Conservation (phyloP, 2,329 filamentous ascomycete species). For the Amphichorda felina region DNA sequence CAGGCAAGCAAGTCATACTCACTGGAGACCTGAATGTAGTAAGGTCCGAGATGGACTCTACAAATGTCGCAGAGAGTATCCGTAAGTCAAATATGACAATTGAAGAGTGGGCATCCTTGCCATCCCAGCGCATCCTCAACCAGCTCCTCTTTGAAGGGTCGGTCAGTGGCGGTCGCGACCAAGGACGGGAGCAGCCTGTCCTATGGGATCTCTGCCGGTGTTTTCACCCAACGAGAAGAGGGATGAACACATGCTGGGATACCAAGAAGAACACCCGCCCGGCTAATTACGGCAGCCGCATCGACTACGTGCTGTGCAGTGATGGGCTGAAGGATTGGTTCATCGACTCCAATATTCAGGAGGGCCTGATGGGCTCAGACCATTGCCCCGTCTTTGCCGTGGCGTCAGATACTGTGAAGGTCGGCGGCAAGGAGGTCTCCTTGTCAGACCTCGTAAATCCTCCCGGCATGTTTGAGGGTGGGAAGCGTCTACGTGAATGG, state of each 20-base stretch:
- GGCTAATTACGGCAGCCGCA: slow-evolving; percentile 83
- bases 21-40: slow-evolving; percentile 83
- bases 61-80: slow-evolving; percentile 59
- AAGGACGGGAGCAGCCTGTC: slow-evolving; percentile 57
- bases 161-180: slow-evolving; percentile 54
- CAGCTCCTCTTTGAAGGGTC: slow-evolving; percentile 68
- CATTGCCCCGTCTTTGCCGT: slow-evolving; percentile 87
- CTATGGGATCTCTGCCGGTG: slow-evolving; percentile 75
- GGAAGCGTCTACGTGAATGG: slow-evolving; percentile 55
- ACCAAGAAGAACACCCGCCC: slow-evolving; percentile 92
- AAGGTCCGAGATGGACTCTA: slow-evolving; percentile 60
- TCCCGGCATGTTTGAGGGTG: slow-evolving; percentile 55
- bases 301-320: slow-evolving; percentile 87
- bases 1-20: slow-evolving; percentile 77
- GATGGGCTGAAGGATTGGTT: slow-evolving; percentile 73
- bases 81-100: slow-evolving; percentile 56
- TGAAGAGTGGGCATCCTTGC: slow-evolving; percentile 61
- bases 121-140: slow-evolving; percentile 70
- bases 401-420: slow-evolving; percentile 49
- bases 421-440: slow-evolving; percentile 35
- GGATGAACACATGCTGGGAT: slow-evolving; percentile 98
- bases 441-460: slow-evolving; percentile 71
- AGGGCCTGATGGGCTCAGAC: slow-evolving; percentile 87
- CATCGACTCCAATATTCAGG: slow-evolving; percentile 72
- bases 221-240: slow-evolving; percentile 66